phyloP scores from a whole-genome alignment of 176 grass and related monocot species.

The Leersia perrieri region DNA sequence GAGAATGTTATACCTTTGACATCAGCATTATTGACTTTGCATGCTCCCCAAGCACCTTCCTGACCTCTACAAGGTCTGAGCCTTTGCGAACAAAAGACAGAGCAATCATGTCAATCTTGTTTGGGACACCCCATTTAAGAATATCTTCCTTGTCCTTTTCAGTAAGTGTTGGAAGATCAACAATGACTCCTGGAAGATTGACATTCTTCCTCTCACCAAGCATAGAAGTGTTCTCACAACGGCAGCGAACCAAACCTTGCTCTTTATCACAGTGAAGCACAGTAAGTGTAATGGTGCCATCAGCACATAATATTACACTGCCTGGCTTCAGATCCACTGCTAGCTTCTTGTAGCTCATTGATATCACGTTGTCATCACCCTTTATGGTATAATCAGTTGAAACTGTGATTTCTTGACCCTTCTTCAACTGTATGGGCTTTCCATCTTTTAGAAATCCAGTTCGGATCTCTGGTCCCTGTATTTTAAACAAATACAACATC shows the following conservation, averaged over 20 bases:
- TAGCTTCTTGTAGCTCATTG: slow-evolving; percentile 88
- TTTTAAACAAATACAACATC: slow-evolving; percentile 1
- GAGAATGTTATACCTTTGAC: slow-evolving; percentile 50
- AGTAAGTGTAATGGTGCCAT: slow-evolving; percentile 68
- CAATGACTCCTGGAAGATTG: slow-evolving; percentile 79
- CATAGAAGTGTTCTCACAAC: slow-evolving; percentile 70
- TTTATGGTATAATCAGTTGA: slow-evolving; percentile 74
- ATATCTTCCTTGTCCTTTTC: slow-evolving; percentile 87
- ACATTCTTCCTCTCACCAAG: slow-evolving; percentile 93
- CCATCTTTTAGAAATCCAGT: slow-evolving; percentile 84
- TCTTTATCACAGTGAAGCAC: slow-evolving; percentile 57
- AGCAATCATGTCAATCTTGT: slow-evolving; percentile 90
- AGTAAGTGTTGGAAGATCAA: slow-evolving; percentile 83
- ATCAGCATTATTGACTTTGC: slow-evolving; percentile 82
- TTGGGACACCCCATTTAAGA: slow-evolving; percentile 74
- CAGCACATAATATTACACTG: slow-evolving; percentile 69
- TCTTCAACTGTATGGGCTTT: slow-evolving; percentile 66
- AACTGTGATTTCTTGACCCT: slow-evolving; percentile 71
- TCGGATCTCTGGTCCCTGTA: slow-evolving; percentile 79
- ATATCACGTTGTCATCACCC: slow-evolving; percentile 64
- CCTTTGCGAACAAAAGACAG: slow-evolving; percentile 83
- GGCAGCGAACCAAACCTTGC: slow-evolving; percentile 58
- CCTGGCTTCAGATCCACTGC: slow-evolving; percentile 69
- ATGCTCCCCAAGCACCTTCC: slow-evolving; percentile 64
- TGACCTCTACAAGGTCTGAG: slow-evolving; percentile 69